A percentile compares a stretch with the other conserved stretches of the same genome.
These are phyloP conservation scores for Macaranga tanarius DNA, from an alignment of 441 rosid species.

Conservation along the genomic window DNA sequence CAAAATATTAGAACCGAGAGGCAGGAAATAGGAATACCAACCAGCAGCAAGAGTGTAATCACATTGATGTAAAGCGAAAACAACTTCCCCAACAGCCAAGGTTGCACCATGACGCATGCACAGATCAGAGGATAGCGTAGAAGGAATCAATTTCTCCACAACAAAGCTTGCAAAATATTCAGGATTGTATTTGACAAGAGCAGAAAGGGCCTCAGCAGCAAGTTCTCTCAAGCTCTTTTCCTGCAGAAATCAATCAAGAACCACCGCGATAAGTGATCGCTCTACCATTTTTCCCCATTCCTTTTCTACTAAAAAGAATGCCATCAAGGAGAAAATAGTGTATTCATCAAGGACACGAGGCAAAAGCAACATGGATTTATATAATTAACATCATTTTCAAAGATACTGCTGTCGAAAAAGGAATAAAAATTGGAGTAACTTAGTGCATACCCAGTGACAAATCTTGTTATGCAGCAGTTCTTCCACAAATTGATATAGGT, in stretches of 20 bases:
- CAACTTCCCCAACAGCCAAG: conserved; percentile 80
- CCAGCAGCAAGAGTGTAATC: conserved; percentile 55
- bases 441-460: conserved; percentile 87
- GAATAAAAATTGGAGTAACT: neutral
- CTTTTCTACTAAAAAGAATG: neutral
- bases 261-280: neutral
- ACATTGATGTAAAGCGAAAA: conserved; percentile 65
- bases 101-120: conserved; percentile 96
- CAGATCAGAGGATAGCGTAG: conserved; percentile 84
- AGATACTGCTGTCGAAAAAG: neutral
- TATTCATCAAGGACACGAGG: neutral
- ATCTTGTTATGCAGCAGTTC: conserved; percentile 78
- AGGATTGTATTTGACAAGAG: conserved; percentile 81
- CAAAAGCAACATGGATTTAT: neutral
- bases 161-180: conserved; percentile 62
- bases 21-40: conserved; percentile 35
- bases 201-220: conserved; percentile 84
- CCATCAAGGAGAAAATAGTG: conserved; percentile 1
- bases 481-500: conserved; percentile 80
- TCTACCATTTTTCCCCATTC: neutral
- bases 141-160: conserved; percentile 73
- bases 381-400: neutral
- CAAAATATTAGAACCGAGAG: neutral
- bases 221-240: conserved; percentile 94
- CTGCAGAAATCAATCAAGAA: conserved; percentile 43